Base-by-base conservation (phyloP, 208 protist species). In the Phytomonas francai region DNA sequence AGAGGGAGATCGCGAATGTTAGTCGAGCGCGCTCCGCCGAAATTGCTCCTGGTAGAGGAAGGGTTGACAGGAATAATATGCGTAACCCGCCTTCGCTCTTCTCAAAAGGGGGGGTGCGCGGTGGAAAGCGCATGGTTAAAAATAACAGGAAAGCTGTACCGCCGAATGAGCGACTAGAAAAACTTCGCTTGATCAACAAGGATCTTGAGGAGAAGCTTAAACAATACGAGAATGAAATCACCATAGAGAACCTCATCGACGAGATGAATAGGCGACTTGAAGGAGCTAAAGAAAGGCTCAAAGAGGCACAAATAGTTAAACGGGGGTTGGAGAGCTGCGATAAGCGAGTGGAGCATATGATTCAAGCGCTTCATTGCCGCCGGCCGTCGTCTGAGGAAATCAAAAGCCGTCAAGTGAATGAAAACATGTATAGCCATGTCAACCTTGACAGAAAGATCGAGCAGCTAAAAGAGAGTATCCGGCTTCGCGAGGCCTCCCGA, bases 351-450 rank as follows among this genome's bases (percentile, higher is more conserved):
- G 81, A 82, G 0, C 81, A 92, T 62, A 80, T 81, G 11, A 83
- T 91, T 57, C 69, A 88, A 45, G 78, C 83, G 65, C 71, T 84
- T 4, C 63, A 82, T 49, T 80, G 81, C 12, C 45, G 72, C 12
- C 78, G 79, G 66, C 74, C 82, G 0, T 42, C 77, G 0, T 28
- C 57, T 6, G 67, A 69, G 4, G 80, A 91, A 63, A 59, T 84
- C 57, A 42, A 78, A 63, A 61, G 78, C n/a, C 73, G 83, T 12
- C 79, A 91, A 68, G 63, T 85, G 0, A 84, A 84, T 36, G 89
- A 95, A 28, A 79, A 74, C 29, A 80, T 91, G 56, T 95, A 92
- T 72, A 78, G 67, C 65, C 84, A 74, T 61, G 73, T 75, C 11
- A 67, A 63, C 14, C 68, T 90, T 45, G 73, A 89, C 33, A 66